Evolutionary conservation across 2,329 filamentous ascomycete species (phyloP).

Genomic region (Fusarium nematophilum): DNA sequence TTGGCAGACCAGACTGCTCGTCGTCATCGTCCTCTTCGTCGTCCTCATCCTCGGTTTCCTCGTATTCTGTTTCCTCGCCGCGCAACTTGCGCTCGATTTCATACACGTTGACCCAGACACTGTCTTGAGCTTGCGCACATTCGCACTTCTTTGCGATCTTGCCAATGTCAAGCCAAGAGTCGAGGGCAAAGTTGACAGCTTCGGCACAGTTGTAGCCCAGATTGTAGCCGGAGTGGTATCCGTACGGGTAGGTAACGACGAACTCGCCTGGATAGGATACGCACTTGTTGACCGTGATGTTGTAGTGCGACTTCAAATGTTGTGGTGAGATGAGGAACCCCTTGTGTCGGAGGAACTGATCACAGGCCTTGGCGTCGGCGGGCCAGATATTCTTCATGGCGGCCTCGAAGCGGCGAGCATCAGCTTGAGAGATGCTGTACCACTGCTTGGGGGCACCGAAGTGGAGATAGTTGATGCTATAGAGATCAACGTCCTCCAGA

Average conservation of each 20-base stretch:
- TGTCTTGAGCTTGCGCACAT: constrained; percentile 94
- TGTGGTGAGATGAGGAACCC: constrained; percentile 96
- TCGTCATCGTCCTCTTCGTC: constrained; percentile 76
- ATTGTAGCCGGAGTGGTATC: constrained; percentile 98
- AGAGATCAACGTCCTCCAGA: constrained; percentile 96
- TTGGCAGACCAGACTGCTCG: constrained; percentile 77
- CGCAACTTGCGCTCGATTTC: constrained; percentile 95
- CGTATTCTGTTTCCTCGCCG: constrained; percentile 87
- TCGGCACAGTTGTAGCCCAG: constrained; percentile 98
- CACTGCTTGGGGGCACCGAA: constrained; percentile 99
- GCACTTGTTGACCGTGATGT: constrained; percentile 95
- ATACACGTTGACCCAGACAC: constrained; percentile 96
- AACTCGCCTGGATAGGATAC: constrained; percentile 98
- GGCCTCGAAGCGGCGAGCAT: constrained; percentile 90
- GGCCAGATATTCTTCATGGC: constrained; percentile 98
- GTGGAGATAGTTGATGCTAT: constrained; percentile 99
- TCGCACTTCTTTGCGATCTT: constrained; percentile 97
- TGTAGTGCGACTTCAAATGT: constrained; percentile 86
- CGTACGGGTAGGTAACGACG: constrained; percentile 97
- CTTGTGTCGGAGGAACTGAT: constrained; percentile 97
- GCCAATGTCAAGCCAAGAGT: constrained; percentile 94
- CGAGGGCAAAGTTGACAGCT: constrained; percentile 97
- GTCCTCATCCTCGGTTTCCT: constrained; percentile 79
- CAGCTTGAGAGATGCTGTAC: constrained; percentile 98
- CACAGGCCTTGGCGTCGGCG: constrained; percentile 92